Evolutionary conservation across 345 rosid species (phyloP), one percentile per base, ranked within the genome.

Genomic region (Arabis alpina): DNA sequence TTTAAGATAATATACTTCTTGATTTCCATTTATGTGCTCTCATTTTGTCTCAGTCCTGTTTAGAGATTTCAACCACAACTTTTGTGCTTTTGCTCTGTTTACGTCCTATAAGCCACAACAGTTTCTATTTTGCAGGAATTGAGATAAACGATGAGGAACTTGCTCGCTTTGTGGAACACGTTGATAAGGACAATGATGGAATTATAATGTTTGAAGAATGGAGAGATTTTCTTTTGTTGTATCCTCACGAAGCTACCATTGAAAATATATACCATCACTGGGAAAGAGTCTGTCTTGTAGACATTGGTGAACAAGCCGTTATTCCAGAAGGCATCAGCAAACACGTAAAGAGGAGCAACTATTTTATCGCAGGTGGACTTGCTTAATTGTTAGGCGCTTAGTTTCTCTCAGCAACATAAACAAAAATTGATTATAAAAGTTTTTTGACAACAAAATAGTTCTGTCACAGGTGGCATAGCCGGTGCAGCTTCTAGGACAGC

Each of bases 221-320:
- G 98, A 86, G 96, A 63, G 98, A 92, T 78, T 92, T 92, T 80
- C 95, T 92, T 52, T 77, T 92, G 73, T 68, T 90, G 4, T 89
- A 88, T 77, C 98, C 96, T 16, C 98, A 92, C n/a, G 98, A 92
- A 67, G 96, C 98, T 45, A 90, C 98, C 15, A 86, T 92, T 10
- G 96, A 90, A 68, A 92, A 92, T 70, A 92, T 92, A 61, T 92
- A 88, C 59, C 96, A 83, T 68, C 88, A 92, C 54, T 82, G 87
- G 82, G 96, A 89, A 81, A 90, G 94, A 81, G 89, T 86, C 27
- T 89, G 96, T 67, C 91, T 83, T 58, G 89, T 89, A 40, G 98
- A 89, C 73, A 89, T 92, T 65, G 96, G 98, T 56, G 98, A 92
- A 74, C 94, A 89, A 71, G 82, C 94, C 2, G 90, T 88, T 56